These are phyloP conservation scores for Carallia brachiata DNA, from an alignment of 345 rosid genomes.

Conservation along the genomic window DNA sequence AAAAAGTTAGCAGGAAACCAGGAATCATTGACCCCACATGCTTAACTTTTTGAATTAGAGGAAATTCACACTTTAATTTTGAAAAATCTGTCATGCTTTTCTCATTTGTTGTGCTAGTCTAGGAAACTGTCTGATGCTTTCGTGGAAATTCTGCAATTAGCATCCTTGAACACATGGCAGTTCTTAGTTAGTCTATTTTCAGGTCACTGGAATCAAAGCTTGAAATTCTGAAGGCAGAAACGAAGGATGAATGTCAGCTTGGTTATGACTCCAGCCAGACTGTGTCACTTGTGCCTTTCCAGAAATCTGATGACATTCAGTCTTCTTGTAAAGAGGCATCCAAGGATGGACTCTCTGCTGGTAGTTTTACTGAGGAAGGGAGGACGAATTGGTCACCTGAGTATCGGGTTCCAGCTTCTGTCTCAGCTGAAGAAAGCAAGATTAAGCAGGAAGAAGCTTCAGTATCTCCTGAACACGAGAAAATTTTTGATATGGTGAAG, in stretches of 20 bases:
- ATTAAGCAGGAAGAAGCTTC: constrained; percentile 41
- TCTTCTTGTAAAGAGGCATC: constrained; percentile 57
- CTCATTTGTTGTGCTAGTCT: not conserved
- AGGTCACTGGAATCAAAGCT: constrained; percentile 82
- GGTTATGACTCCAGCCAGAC: constrained; percentile 63
- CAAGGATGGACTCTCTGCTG: constrained; percentile 69
- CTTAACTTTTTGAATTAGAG: not conserved
- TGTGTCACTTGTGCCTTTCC: constrained; percentile 51
- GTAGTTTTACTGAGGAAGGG: constrained; percentile 72
- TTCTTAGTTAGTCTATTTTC: constrained; percentile 11
- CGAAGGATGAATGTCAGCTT: constrained; percentile 31
- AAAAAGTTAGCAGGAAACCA: not conserved
- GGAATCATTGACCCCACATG: not conserved
- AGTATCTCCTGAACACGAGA: constrained; percentile 29
- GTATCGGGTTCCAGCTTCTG: constrained; percentile 29
- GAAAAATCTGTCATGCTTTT: not conserved
- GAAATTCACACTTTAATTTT: not conserved
- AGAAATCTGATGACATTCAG: constrained; percentile 51
- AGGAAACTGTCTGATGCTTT: not conserved
- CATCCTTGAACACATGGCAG: not conserved
- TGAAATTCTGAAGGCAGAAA: constrained; percentile 62
- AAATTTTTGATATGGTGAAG: constrained; percentile 31
- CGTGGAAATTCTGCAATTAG: constrained; percentile 1
- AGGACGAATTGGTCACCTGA: constrained; percentile 55
- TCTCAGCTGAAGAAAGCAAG: constrained; percentile 35